These are phyloP conservation scores for Amylocarpus encephaloides DNA, from an alignment of 2,329 filamentous ascomycete species.

Conservation along the genomic window DNA sequence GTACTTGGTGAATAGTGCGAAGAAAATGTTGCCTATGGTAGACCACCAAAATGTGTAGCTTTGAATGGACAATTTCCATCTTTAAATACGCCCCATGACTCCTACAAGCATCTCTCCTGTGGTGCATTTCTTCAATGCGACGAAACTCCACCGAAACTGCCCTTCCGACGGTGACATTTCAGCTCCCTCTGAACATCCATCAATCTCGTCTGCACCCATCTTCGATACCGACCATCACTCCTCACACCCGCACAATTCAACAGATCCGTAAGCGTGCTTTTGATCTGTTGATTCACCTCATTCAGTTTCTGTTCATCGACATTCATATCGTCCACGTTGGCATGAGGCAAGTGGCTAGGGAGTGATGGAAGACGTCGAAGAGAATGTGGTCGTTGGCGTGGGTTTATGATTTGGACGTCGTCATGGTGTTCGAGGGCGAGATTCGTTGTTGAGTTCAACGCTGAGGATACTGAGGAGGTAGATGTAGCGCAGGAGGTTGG, in stretches of 20 bases:
- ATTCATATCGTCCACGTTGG: conserved; percentile 18
- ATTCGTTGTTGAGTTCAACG: conserved; percentile 1
- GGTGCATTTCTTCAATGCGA: background rate
- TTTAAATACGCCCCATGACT: no score
- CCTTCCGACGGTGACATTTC: conserved; percentile 16
- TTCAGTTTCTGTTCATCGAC: conserved; percentile 35
- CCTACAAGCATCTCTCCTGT: background rate
- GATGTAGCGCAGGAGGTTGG: background rate
- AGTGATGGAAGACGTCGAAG: conserved; percentile 18
- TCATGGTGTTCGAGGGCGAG: conserved; percentile 6
- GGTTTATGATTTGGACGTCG: conserved; percentile 2
- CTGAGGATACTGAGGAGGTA: conserved; percentile 1
- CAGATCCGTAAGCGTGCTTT: conserved; percentile 46
- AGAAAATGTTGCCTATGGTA: no score
- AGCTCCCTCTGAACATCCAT: conserved; percentile 48
- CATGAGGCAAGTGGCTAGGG: conserved; percentile 24
- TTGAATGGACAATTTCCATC: no score
- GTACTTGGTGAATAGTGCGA: no score
- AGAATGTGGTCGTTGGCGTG: conserved; percentile 7
- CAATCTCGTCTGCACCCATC: conserved; percentile 45
- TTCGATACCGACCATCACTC: conserved; percentile 39
- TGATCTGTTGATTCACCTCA: conserved; percentile 46
- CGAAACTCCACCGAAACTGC: conserved; percentile 18
- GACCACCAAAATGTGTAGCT: no score
- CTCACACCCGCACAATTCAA: conserved; percentile 46